These are phyloP conservation scores for Pseudocercospora pini-densiflorae DNA, from an alignment of 2,329 filamentous ascomycete species.

Conservation along the genomic window DNA sequence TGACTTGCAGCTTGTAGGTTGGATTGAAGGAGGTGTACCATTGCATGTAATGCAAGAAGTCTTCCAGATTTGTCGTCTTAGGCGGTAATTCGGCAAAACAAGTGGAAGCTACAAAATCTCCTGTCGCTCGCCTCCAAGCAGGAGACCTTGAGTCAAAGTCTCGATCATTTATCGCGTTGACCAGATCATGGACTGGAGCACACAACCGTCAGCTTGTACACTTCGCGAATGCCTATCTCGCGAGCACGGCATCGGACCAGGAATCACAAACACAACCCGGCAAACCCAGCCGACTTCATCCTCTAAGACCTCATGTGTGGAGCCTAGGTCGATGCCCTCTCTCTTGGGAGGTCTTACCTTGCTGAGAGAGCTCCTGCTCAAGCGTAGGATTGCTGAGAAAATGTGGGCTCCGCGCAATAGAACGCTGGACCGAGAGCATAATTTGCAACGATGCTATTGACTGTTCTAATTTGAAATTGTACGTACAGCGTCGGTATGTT, in stretches of 20 bases:
- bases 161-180: conserved; percentile 7
- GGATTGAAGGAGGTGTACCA: background rate
- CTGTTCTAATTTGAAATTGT: no score
- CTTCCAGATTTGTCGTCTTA: conserved; percentile 1
- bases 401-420: background rate
- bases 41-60: background rate
- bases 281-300: background rate
- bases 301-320: background rate
- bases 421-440: conserved; percentile 1
- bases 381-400: background rate
- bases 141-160: conserved; percentile 1
- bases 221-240: background rate
- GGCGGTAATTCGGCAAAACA: conserved; percentile 2
- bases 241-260: background rate
- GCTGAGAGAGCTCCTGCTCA: background rate
- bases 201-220: background rate
- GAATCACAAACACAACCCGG: background rate
- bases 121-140: background rate
- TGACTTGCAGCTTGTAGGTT: background rate
- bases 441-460: no score
- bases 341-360: background rate
- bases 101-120: background rate
- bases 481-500: no score
- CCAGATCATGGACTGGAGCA: background rate
- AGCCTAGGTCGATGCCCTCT: background rate